These are phyloP conservation scores for Incumbomyces delicatus DNA, from an alignment of 2,329 filamentous ascomycete species.

Conservation along the genomic window DNA sequence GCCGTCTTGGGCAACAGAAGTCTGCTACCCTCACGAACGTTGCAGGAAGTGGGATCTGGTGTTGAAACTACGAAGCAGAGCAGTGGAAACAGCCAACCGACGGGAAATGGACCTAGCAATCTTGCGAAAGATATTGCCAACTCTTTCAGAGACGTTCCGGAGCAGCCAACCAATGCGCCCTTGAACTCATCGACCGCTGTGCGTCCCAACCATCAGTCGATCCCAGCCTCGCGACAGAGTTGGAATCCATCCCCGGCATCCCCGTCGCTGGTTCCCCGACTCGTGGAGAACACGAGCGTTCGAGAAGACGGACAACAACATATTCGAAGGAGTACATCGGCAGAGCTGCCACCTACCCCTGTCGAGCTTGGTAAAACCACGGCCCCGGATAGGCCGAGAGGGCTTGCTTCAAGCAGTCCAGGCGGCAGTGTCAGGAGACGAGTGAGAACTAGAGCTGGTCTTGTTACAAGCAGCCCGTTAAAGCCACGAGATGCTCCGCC, in stretches of 20 bases:
- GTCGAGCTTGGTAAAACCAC: constrained; percentile 16
- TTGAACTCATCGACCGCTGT: no score
- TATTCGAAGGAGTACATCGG: constrained; percentile 9
- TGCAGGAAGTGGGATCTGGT: not conserved
- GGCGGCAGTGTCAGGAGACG: constrained; percentile 13
- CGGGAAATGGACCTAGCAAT: not conserved
- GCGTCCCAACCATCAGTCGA: not conserved
- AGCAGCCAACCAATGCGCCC: not conserved
- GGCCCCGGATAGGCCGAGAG: constrained; percentile 16
- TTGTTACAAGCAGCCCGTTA: constrained; percentile 19
- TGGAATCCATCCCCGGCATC: not conserved
- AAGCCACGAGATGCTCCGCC: constrained; percentile 12
- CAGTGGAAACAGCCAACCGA: not conserved
- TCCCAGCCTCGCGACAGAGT: not conserved
- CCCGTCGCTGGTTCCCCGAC: constrained; percentile 11
- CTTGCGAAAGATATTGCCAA: not conserved
- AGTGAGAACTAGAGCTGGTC: constrained; percentile 1
- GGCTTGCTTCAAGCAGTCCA: constrained; percentile 17
- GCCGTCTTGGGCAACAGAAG: constrained; percentile 3
- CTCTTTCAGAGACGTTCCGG: not conserved
- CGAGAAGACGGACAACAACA: not conserved
- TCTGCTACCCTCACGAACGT: not conserved
- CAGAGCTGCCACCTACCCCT: constrained; percentile 20
- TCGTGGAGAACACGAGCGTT: constrained; percentile 11
- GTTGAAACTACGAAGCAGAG: not conserved